These are phyloP conservation scores for Termitomyces sp. DNA, from an alignment of 768 basidiomycete species.

Conservation along the genomic window DNA sequence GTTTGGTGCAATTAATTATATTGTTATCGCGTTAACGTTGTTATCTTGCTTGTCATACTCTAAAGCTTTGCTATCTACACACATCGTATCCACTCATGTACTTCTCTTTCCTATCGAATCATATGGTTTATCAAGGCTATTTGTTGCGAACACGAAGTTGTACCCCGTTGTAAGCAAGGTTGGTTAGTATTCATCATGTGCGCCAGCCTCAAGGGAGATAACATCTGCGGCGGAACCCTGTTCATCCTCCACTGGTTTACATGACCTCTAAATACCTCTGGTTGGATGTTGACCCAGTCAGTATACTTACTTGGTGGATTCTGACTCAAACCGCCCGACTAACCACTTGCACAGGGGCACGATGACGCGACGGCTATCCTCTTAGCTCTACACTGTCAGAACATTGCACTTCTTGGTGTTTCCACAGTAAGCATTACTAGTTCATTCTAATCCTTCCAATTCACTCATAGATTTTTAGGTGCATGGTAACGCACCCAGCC, in stretches of 20 bases:
- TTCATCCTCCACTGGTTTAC: neutral
- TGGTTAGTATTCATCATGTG: neutral
- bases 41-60: constrained; percentile 3
- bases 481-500: constrained; percentile 71
- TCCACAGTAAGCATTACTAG: constrained; percentile 56
- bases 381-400: constrained; percentile 62
- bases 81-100: neutral
- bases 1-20: too few species aligned
- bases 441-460: neutral
- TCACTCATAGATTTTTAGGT: constrained; percentile 39
- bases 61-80: neutral
- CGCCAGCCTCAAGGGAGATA: neutral
- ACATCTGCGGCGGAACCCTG: neutral
- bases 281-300: constrained; percentile 66
- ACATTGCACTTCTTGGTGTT: constrained; percentile 73
- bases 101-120: neutral
- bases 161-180: neutral
- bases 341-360: constrained; percentile 55
- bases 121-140: neutral
- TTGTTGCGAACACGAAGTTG: neutral
- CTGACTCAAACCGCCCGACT: neutral
- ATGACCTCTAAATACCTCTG: constrained; percentile 34
- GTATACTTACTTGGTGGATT: constrained; percentile 11
- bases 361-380: constrained; percentile 87
- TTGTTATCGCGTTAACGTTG: constrained; percentile 6